Conservation (phyloP, 768 basidiomycete genomes). For the Boletus rex-veris region DNA sequence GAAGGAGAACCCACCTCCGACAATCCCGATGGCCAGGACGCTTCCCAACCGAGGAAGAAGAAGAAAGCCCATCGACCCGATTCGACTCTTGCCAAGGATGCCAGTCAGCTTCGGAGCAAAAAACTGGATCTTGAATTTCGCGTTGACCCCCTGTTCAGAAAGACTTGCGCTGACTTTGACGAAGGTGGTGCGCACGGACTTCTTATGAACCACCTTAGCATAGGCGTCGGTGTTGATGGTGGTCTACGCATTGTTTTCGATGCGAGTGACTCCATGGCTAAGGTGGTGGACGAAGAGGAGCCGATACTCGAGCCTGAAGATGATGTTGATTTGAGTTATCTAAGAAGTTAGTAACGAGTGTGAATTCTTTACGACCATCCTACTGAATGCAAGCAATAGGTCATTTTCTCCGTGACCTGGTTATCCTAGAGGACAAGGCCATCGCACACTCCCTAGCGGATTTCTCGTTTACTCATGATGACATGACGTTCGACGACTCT, state of each 20-base stretch:
- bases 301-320: slow-evolving; percentile 65
- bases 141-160: slow-evolving; percentile 95
- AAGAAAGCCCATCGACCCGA: slow-evolving; percentile 68
- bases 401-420: slow-evolving; percentile 71
- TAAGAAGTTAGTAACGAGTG: slow-evolving; percentile 48
- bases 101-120: slow-evolving; percentile 78
- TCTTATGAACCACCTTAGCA: slow-evolving; percentile 90
- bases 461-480: slow-evolving; percentile 78
- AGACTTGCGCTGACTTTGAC: slow-evolving; percentile 97
- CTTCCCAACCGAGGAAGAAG: slow-evolving; percentile 52
- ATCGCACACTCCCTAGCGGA: slow-evolving; percentile 79
- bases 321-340: slow-evolving; percentile 58
- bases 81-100: slow-evolving; percentile 87
- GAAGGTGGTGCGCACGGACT: slow-evolving; percentile 96
- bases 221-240: slow-evolving; percentile 76
- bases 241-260: slow-evolving; percentile 92
- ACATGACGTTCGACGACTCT: slow-evolving; percentile 57
- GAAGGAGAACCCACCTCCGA: slow-evolving; percentile 59
- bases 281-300: slow-evolving; percentile 68
- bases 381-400: slow-evolving; percentile 34
- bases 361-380: neutral
- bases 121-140: slow-evolving; percentile 94
- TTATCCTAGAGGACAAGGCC: slow-evolving; percentile 58
- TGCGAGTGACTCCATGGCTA: slow-evolving; percentile 85
- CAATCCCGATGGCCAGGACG: slow-evolving; percentile 63